Evolutionary conservation across 2,329 filamentous ascomycete species (phyloP).

Genomic region (Chalaropsis ovoidea): DNA sequence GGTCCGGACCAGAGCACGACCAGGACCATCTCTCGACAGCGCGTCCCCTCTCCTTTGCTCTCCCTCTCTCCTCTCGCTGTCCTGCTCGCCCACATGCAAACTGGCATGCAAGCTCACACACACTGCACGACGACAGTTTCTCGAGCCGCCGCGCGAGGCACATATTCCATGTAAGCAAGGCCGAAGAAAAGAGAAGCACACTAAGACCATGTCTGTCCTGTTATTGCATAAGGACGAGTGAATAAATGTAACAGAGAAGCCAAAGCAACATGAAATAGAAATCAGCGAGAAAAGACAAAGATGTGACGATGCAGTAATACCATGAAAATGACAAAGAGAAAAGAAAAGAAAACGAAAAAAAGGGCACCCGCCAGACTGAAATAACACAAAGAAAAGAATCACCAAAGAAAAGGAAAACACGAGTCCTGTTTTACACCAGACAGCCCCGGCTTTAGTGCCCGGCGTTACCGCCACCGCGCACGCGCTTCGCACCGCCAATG

Average conservation of each 20-base stretch:
- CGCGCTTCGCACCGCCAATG: slow-evolving; percentile 37
- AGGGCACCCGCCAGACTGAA: not conserved
- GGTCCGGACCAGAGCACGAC: not conserved
- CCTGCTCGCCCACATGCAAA: not conserved
- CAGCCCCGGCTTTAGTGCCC: not conserved
- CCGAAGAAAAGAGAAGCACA: not conserved
- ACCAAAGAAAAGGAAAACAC: slow-evolving; percentile 13
- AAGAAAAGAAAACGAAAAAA: slow-evolving; percentile 9
- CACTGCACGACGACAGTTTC: no score
- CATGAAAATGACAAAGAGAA: slow-evolving; percentile 11
- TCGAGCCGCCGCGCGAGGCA: not conserved
- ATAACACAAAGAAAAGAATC: not conserved
- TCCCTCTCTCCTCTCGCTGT: not conserved
- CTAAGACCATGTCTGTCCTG: not conserved
- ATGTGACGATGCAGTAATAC: slow-evolving; percentile 8
- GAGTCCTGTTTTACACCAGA: not conserved
- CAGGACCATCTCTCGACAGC: not conserved
- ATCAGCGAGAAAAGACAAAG: not conserved
- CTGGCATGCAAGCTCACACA: not conserved
- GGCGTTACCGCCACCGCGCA: slow-evolving; percentile 31
- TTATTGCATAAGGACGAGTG: not conserved
- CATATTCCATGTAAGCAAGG: not conserved
- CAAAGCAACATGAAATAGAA: not conserved
- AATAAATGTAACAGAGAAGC: not conserved
- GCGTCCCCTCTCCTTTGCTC: not conserved